Percentiles rank a stretch among this genome's conserved stretches.
Conservation (phyloP, 2,329 filamentous ascomycete species). For the Cytospora schulzeri region DNA sequence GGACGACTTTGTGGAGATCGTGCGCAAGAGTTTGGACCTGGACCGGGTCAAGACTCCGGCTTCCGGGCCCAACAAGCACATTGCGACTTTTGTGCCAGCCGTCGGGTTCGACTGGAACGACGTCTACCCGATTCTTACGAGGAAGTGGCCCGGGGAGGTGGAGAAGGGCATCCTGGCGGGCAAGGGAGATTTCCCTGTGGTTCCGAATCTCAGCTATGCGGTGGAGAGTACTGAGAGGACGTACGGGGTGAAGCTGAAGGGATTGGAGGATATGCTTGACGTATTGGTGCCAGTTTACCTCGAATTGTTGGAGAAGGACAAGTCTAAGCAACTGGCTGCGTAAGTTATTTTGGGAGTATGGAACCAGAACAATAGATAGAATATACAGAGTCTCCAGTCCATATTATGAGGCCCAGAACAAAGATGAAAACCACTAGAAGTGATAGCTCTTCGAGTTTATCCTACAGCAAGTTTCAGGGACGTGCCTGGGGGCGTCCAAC, state of each 20-base stretch:
- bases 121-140: conserved; percentile 12
- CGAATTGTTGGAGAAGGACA: conserved; percentile 23
- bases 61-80: conserved; percentile 16
- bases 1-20: conserved; percentile 19
- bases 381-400: neutral
- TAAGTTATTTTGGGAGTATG: neutral
- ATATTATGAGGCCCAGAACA: neutral
- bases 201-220: conserved; percentile 15
- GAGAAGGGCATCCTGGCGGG: conserved; percentile 23
- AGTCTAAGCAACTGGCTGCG: neutral
- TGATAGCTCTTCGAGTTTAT: neutral
- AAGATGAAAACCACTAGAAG: neutral
- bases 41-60: conserved; percentile 21
- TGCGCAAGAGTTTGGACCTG: conserved; percentile 22
- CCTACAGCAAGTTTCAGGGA: neutral
- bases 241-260: conserved; percentile 21
- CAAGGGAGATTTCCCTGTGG: conserved; percentile 24
- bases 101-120: conserved; percentile 23
- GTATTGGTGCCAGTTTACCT: conserved; percentile 24
- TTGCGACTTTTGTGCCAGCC: conserved; percentile 18
- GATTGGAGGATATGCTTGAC: conserved; percentile 23
- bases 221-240: conserved; percentile 4
- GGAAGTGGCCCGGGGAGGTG: conserved; percentile 26
- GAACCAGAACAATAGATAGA: neutral
- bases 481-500: neutral